These are phyloP conservation scores for Globisporangium yorkense DNA, from an alignment of 352 stramenopile genomes.

Conservation along the genomic window DNA sequence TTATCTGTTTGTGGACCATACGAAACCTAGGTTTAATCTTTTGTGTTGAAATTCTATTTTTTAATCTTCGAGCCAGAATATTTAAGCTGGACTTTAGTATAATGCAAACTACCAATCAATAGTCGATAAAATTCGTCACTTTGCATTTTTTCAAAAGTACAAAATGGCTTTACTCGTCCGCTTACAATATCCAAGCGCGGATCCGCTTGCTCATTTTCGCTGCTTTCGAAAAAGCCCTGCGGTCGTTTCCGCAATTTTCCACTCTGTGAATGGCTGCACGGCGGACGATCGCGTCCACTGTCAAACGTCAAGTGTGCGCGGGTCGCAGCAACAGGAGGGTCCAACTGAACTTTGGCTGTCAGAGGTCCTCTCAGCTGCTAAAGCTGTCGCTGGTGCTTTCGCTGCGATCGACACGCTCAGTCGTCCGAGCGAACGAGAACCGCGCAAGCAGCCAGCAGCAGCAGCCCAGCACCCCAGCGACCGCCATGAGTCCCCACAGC, in stretches of 20 bases:
- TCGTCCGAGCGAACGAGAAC: background rate
- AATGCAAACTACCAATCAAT: too few relatives aligned
- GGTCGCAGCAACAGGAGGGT: background rate
- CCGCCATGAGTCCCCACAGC: background rate
- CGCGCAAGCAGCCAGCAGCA: background rate
- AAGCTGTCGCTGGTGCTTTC: too few relatives aligned
- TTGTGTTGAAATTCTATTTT: too few relatives aligned
- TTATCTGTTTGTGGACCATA: too few relatives aligned
- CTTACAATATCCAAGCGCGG: background rate
- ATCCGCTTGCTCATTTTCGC: background rate
- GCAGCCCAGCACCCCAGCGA: background rate
- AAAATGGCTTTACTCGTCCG: background rate
- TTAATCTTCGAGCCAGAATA: too few relatives aligned
- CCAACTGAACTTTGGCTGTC: too few relatives aligned
- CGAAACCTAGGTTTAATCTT: too few relatives aligned
- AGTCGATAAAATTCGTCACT: too few relatives aligned
- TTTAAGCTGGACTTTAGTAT: too few relatives aligned
- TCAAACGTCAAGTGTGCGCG: background rate
- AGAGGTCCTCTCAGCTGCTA: too few relatives aligned
- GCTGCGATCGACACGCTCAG: background rate
- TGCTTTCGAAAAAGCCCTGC: too few relatives aligned
- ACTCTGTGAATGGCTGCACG: background rate
- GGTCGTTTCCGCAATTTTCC: background rate
- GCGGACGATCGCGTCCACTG: background rate
- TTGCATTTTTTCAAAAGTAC: too few relatives aligned